Evolutionary conservation across 1,284 basidiomycete genomes (phyloP).

Genomic region (Cutaneotrichosporon sp.): DNA sequence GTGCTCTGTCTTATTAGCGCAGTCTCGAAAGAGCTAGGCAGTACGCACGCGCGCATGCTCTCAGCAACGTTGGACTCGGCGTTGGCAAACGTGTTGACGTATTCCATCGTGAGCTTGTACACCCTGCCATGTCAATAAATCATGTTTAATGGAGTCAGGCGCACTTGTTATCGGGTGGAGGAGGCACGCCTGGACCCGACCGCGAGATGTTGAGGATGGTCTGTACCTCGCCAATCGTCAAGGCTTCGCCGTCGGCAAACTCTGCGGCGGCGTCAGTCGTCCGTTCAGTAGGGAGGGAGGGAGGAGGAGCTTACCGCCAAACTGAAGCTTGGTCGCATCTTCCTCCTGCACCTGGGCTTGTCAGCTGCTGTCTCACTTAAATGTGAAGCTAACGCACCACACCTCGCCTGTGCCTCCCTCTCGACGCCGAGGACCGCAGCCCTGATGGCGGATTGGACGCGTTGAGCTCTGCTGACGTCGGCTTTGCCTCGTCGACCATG

Average conservation of each 20-base stretch:
- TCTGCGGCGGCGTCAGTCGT: slow-evolving; percentile 24
- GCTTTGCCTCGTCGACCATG: slow-evolving; percentile 29
- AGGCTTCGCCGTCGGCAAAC: slow-evolving; percentile 39
- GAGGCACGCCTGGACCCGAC: slow-evolving; percentile 29
- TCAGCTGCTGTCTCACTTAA: background rate
- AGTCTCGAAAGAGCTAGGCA: too few species aligned
- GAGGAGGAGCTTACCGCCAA: slow-evolving; percentile 29
- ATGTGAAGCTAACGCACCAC: too few species aligned
- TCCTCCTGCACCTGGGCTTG: slow-evolving; percentile 36
- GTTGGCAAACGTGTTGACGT: slow-evolving; percentile 40
- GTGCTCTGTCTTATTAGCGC: slow-evolving; percentile 21
- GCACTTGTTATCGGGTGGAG: slow-evolving; percentile 43
- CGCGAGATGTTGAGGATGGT: slow-evolving; percentile 29
- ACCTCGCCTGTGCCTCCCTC: slow-evolving; percentile 2
- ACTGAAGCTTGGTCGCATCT: slow-evolving; percentile 45
- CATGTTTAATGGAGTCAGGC: too few species aligned
- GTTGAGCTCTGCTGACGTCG: slow-evolving; percentile 14
- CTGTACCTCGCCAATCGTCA: slow-evolving; percentile 40
- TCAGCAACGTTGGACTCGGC: slow-evolving; percentile 26
- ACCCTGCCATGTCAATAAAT: slow-evolving; percentile 30
- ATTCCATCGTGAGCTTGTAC: slow-evolving; percentile 38
- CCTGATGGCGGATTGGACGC: background rate
- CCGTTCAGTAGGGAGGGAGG: background rate
- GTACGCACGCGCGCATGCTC: slow-evolving; percentile 39
- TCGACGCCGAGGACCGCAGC: background rate